These are phyloP conservation scores for Pseudocercospora ulei DNA, from an alignment of 2,329 filamentous ascomycete genomes.

Conservation along the genomic window DNA sequence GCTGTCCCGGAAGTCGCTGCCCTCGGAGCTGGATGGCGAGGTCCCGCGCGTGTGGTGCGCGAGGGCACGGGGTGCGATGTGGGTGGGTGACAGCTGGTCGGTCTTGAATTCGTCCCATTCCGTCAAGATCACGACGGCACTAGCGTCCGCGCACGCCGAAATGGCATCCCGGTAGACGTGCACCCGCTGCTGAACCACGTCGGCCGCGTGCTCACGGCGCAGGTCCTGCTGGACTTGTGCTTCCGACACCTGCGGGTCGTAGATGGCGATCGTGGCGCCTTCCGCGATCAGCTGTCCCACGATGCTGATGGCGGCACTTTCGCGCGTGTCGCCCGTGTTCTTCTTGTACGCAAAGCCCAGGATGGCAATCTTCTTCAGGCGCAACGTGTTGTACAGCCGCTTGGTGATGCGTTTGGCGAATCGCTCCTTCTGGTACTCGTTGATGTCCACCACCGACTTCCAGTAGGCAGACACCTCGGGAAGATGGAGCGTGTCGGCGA, in stretches of 20 bases:
- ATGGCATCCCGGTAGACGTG: conserved; percentile 29
- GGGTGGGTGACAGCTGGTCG: conserved; percentile 19
- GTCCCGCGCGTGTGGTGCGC: not conserved
- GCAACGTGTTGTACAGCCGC: conserved; percentile 58
- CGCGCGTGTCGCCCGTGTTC: conserved; percentile 64
- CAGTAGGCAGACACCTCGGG: conserved; percentile 67
- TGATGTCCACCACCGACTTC: conserved; percentile 63
- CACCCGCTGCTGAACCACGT: conserved; percentile 28
- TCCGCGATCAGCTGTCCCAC: conserved; percentile 58
- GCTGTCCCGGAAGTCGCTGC: conserved; percentile 20
- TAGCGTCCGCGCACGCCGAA: conserved; percentile 31
- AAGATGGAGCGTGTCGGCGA: conserved; percentile 60
- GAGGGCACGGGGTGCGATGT: not conserved
- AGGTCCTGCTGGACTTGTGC: conserved; percentile 33
- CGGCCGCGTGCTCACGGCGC: conserved; percentile 20
- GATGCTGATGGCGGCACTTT: conserved; percentile 59
- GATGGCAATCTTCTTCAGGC: conserved; percentile 59
- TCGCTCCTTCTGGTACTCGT: conserved; percentile 62
- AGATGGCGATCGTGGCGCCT: conserved; percentile 54
- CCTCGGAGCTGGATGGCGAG: conserved; percentile 17
- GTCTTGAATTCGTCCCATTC: conserved; percentile 35
- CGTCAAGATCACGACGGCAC: conserved; percentile 32
- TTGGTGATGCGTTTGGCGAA: conserved; percentile 58
- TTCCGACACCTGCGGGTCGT: conserved; percentile 48
- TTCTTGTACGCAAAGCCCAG: conserved; percentile 74